Base-by-base conservation (phyloP, 441 rosid species). In the Pelargonium exstipulatum region DNA sequence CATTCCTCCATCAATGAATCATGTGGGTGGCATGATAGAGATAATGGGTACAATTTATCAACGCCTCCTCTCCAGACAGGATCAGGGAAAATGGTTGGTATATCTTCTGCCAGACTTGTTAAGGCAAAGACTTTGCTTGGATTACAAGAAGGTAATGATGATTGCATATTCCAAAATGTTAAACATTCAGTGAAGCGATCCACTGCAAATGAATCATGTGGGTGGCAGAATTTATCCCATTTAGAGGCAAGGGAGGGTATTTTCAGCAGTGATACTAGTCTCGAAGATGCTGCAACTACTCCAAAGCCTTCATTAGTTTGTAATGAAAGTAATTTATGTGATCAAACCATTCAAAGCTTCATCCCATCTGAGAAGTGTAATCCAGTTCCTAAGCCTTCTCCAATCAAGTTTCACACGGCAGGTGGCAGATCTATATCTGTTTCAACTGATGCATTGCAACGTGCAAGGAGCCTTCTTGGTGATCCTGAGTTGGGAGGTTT, bases 381-480 rank as follows among this genome's bases (percentile, higher is more conserved):
- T 79, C 69, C 84, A 62, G 67, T 71, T 71, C 60, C 81, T n/a
- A 85, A 74, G 74, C 81, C 81, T 9, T 84, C 95, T 73, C 82
- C 87, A 60, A 79, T 89, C 70, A 90, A 82, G 81, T 92, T 95
- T 81, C 92, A 84, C 43, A 91, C 99, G 61, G 99, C 96, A 32
- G 90, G 93, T 72, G 97, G 97, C 37, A 88, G 87, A 85, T 86
- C 95, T 66, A 78, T 92, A 73, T 89, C 94, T 18, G 90, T 95
- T 76, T 92, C 98, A 10, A 81, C 73, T 78, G 89, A 87, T 74
- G 97, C 98, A 68, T 75, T 95, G 78, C 81, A 83, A 63, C 96
- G 97, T 73, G 97, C 96, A 71, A 90, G 87, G 79, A 87, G 82
- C 58, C 97, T 92, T 83, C 98, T 95, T 78, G 98, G 98, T 68